Base-by-base conservation (phyloP, 805 yeast genomes). In the Debaryomyces castellii region DNA sequence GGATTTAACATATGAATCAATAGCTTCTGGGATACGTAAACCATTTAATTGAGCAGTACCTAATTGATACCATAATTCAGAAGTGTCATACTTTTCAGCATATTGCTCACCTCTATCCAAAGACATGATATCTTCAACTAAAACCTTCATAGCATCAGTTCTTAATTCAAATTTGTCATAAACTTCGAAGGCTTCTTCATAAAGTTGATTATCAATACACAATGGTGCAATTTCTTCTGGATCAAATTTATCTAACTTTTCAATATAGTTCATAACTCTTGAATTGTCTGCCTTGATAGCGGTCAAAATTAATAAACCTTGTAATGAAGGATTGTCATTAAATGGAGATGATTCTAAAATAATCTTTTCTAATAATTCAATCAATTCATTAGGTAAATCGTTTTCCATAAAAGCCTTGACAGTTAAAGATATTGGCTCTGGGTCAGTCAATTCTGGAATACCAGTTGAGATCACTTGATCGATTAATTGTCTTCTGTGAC, bases 11-110 rank as follows among this genome's bases (percentile, higher is more conserved):
- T 94, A 94, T 6, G 98, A 90, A 45, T 83, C 84, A 59, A 94
- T 87, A 25, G 98, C 89, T 59, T 92, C 98, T 41, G 89, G 84
- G 49, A 94, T 82, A 58, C 98, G 82, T 61, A 91, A 77, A 42
- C 97, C 99, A 58, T 89, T 89, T 61, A 94, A 78, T 72, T 94
- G 98, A 46, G 99, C 97, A 64, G 84, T 81, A 78, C 97, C 99
- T 47, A 94, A 79, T 66, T 89, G 95, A 59, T 88, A 85, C 98
- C 98, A 94, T 53, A 92, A 76, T 55, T 86, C 96, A 9, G 96
- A 82, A 27, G 80, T 76, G 59, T 91, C 91, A 52, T 89, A 75
- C 69, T 88, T 88, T 60, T 91, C 97, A 52, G 96, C 97, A 62
- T 88, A 94, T 47, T 83, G 82, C 60, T 86, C 92, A 62, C 96